Base-by-base conservation (phyloP, 2,329 filamentous ascomycete genomes). In the Cladophialophora exuberans region DNA sequence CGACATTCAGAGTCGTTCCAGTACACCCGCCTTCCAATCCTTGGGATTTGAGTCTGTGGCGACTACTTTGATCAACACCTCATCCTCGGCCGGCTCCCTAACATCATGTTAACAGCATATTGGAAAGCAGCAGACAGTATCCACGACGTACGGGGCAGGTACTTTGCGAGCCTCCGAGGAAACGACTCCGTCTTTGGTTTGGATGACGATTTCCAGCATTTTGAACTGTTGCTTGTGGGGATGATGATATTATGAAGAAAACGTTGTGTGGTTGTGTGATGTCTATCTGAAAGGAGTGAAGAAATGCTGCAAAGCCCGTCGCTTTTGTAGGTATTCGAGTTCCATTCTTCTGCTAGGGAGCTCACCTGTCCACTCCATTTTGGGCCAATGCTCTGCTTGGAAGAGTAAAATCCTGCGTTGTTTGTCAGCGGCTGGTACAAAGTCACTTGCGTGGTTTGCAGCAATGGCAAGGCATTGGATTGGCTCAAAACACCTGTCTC, bases 11-110 rank as follows among this genome's bases (percentile, higher is more conserved):
- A 20, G 35, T 20, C 7, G 7, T n/a, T n/a, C n/a, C n/a, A n/a
- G n/a, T 20, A 20, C 35, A 20, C 17, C 38, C 26, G 26, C 52
- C 26, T 67, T 70, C 76, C 77, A 80, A 63, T 80, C 78, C 56
- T 80, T 80, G 6, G 78, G 74, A 46, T 76, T 77, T 20, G 71
- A 43, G 15, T 31, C 35, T 13, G 48, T 43, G 22, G 48, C 48
- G n/a, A 52, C 25, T 9, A 52, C 26, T 23, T 44, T 43, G 48
- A 52, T 42, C 22, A 42, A 35, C 7, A 52, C 38, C 25, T 52
- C 48, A 22, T 52, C 17, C 15, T 43, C 48, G 10, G 36, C 38
- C 20, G 48, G 28, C 17, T 46, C 56, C 3, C 73, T 68, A n/a
- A 10, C 26, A 6, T n/a, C 39, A 3, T 10, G 9, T 43, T n/a